Base-by-base conservation (phyloP, 305 asterid species). In the Solanum chacoense region DNA sequence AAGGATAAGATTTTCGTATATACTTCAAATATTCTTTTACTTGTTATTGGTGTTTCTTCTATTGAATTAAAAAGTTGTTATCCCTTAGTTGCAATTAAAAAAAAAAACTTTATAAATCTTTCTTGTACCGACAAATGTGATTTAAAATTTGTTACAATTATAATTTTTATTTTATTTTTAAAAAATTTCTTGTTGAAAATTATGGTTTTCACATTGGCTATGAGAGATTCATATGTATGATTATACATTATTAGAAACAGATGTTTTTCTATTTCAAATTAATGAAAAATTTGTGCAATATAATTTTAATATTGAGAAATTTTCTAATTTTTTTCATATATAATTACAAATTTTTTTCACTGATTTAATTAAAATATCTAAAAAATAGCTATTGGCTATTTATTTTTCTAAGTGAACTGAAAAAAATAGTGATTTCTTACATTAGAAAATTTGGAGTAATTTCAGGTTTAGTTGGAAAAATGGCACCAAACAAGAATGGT, bases 401-500 rank as follows among this genome's bases (percentile, higher is more conserved):
- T 55, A 7, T 7, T 55, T 55, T 50, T 50, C 7, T 16, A 50
- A 18, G n/a, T 50, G n/a, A 50, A 16, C 7, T 50, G 65, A 50
- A 50, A 50, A 40, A 50, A 6, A 6, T 50, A 6, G 3, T 50
- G 9, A 50, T 50, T 50, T 50, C 59, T 45, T 50, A 50, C 9
- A 50, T 50, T 50, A 7, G 65, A 55, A 55, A 55, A 40, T 80
- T n/a, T 90, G 26, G 77, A 32, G 79, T 73, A 73, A 73, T 31
- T 73, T 73, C 7, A 65, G 24, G 6, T 71, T 8, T 18, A 75
- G 84, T 84, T 80, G 84, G 81, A 83, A 85, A 72, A 92, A 96
- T 96, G 99, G 99, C 99, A 89, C 99, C 99, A 4, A 45, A 81
- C 24, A 97, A 97, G 95, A 93, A 92, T 88, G 96, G 95, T 6